A percentile compares a stretch with the other conserved stretches of the same genome.
phyloP scores from a whole-genome alignment of 805 yeast species.

The Kazachstania psychrophila region DNA sequence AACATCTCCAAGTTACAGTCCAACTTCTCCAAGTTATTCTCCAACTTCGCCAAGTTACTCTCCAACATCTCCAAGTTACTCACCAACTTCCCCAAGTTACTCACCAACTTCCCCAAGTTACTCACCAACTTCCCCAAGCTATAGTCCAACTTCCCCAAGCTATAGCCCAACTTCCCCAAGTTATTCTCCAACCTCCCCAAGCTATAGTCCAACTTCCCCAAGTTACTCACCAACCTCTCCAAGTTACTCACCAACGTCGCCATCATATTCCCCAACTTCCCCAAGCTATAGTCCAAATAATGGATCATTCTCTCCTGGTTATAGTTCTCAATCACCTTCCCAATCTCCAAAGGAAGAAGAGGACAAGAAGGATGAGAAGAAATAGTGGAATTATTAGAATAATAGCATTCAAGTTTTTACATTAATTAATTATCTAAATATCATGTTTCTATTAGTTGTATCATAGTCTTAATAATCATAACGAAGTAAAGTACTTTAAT shows the following conservation, averaged over 20 bases:
- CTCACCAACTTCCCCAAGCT: conserved; percentile 66
- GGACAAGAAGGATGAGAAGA: conserved; percentile 13
- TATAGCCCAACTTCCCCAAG: conserved; percentile 57
- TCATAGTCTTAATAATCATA: conserved; percentile 3
- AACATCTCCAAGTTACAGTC: conserved; percentile 73
- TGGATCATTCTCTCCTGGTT: conserved; percentile 47
- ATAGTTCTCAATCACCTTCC: conserved; percentile 58
- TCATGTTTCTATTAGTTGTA: conserved; percentile 5
- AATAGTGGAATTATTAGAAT: conserved; percentile 1
- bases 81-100: conserved; percentile 62
- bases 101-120: conserved; percentile 73
- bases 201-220: conserved; percentile 75
- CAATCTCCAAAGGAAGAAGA: conserved; percentile 38
- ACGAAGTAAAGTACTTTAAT: conserved; percentile 1
- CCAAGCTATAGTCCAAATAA: conserved; percentile 48
- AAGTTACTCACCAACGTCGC: conserved; percentile 56
- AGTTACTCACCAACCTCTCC: conserved; percentile 44
- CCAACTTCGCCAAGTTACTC: conserved; percentile 69
- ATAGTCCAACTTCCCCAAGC: conserved; percentile 62
- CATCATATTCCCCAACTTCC: conserved; percentile 54
- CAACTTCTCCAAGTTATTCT: conserved; percentile 62
- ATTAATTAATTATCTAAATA: conserved; percentile 1
- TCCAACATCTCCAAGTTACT: conserved; percentile 70
- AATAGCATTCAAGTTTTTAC: conserved; percentile 3
- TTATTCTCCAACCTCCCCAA: conserved; percentile 58